A percentile compares a stretch with the other conserved stretches of the same genome.
Evolutionary conservation across 148 eudicot species (phyloP).

Genomic region (Rhododendron williamsianum): DNA sequence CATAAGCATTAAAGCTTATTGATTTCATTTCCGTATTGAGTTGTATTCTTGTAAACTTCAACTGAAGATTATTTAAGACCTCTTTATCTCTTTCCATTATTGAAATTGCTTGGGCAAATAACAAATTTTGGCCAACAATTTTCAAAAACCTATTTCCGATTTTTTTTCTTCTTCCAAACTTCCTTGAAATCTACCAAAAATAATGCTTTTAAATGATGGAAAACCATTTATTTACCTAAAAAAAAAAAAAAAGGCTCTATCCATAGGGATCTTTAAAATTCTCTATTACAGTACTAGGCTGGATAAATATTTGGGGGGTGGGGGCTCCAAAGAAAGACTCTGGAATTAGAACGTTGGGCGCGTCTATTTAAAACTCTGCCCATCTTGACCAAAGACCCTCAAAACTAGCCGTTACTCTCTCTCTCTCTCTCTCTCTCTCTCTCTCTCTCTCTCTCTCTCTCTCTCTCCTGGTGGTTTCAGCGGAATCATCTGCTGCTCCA

Average conservation of each 20-base stretch:
- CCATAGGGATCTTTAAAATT: too few species aligned
- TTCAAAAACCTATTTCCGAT: background rate
- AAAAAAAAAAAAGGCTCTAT: too few species aligned
- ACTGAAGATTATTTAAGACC: background rate
- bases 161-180: too few species aligned
- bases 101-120: too few species aligned
- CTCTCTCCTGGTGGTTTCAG: conserved; percentile 35
- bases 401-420: conserved; percentile 40
- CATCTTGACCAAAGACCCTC: background rate
- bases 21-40: background rate
- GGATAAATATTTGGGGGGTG: background rate
- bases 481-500: conserved; percentile 29
- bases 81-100: background rate
- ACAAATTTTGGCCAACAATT: background rate
- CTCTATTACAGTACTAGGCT: too few species aligned
- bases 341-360: conserved; percentile 10
- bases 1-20: too few species aligned
- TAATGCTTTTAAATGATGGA: too few species aligned
- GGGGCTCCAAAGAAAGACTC: background rate
- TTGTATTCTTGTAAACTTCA: background rate
- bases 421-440: too few species aligned
- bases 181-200: background rate
- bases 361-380: conserved; percentile 9
- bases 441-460: too few species aligned
- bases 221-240: background rate